Evolutionary conservation across 331 rosid species (phyloP).

Genomic region (Quercus lobata): DNA sequence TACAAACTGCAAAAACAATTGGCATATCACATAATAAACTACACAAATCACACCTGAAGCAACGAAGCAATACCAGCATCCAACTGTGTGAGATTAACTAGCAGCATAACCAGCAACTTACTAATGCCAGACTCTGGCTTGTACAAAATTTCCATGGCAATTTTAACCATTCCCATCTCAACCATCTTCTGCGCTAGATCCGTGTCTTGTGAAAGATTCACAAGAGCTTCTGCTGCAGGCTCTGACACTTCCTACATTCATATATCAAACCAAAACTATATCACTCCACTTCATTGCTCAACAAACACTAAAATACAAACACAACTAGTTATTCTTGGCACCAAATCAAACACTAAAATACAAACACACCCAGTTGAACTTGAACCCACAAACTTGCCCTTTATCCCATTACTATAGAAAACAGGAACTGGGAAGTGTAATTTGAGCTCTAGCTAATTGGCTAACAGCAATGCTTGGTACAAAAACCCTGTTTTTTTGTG

Average conservation of each 20-base stretch:
- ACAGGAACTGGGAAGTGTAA: too few species aligned
- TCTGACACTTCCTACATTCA: constrained; percentile 77
- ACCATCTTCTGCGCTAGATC: constrained; percentile 65
- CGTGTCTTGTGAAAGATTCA: constrained; percentile 76
- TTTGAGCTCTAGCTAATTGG: too few species aligned
- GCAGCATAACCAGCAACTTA: constrained; percentile 79
- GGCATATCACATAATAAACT: not conserved
- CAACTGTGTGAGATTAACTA: constrained; percentile 84
- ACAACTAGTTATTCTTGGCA: not conserved
- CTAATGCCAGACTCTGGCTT: constrained; percentile 54
- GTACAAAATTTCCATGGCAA: constrained; percentile 64
- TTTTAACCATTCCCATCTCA: constrained; percentile 46
- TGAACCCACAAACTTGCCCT: too few species aligned
- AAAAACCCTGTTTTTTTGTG: too few species aligned
- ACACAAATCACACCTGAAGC: constrained; percentile 66
- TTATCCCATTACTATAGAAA: too few species aligned
- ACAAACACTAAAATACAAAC: not conserved
- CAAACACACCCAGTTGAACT: too few species aligned
- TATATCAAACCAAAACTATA: not conserved
- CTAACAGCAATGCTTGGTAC: too few species aligned
- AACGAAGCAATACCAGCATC: constrained; percentile 58
- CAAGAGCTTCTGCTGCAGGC: constrained; percentile 83
- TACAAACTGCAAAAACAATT: not conserved
- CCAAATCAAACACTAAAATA: not conserved
- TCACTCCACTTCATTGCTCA: not conserved